Evolutionary conservation across 768 basidiomycete species (phyloP).

Genomic region (Leccinum subgranulosum): DNA sequence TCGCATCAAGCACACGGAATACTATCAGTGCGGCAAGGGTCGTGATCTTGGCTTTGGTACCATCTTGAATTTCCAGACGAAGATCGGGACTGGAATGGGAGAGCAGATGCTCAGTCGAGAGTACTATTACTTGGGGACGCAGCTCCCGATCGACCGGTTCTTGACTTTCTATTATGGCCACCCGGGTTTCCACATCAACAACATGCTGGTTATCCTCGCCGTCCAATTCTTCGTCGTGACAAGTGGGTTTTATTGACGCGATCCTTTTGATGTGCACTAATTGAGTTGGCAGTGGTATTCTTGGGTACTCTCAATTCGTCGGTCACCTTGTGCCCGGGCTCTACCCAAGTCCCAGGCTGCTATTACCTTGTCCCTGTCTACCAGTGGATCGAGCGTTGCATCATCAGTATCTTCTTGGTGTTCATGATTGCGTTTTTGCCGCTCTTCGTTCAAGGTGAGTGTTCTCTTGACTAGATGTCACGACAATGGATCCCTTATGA

Average conservation of each 20-base stretch:
- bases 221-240: constrained; percentile 95
- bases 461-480: not conserved
- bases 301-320: constrained; percentile 88
- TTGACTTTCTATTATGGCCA: constrained; percentile 99
- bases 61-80: constrained; percentile 99
- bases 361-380: constrained; percentile 94
- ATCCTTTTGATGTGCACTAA: constrained; percentile 13
- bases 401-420: constrained; percentile 97
- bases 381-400: constrained; percentile 93
- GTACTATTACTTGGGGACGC: constrained; percentile 98
- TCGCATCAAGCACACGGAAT: constrained; percentile 98
- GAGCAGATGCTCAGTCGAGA: constrained; percentile 99
- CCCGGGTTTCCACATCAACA: constrained; percentile 99
- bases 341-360: constrained; percentile 69
- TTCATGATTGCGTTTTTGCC: constrained; percentile 97
- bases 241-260: constrained; percentile 46
- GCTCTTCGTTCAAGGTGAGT: constrained; percentile 87
- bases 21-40: constrained; percentile 98
- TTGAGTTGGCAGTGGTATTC: constrained; percentile 71
- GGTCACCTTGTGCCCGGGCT: constrained; percentile 78
- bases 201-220: constrained; percentile 96
- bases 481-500: constrained; percentile 15
- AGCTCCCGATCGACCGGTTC: constrained; percentile 97
- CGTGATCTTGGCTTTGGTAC: constrained; percentile 99
- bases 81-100: constrained; percentile 99